Conservation (phyloP, 345 rosid species). For the Linum usitatissimum region DNA sequence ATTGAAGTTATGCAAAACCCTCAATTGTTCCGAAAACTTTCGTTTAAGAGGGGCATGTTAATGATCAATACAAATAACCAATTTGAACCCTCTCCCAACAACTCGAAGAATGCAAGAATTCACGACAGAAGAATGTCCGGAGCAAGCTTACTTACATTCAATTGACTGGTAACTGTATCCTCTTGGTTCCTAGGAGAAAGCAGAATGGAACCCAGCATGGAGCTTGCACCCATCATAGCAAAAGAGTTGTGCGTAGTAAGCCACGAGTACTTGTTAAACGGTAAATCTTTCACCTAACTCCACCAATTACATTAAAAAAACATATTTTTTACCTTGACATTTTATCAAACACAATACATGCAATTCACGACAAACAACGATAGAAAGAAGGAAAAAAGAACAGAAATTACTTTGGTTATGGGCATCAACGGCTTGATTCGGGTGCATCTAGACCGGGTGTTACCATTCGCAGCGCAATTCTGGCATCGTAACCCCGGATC, state of each 20-base stretch:
- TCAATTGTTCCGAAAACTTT: no score
- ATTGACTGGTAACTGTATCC: slow-evolving; percentile 70
- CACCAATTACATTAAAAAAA: neutral
- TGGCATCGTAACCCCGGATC: slow-evolving; percentile 75
- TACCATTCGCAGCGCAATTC: slow-evolving; percentile 56
- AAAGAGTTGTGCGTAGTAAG: slow-evolving; percentile 85
- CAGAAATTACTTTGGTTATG: slow-evolving; percentile 46
- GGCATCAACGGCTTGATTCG: slow-evolving; percentile 62
- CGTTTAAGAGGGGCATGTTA: no score
- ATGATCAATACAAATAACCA: no score
- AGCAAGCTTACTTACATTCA: no score
- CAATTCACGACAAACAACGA: neutral
- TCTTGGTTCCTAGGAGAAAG: slow-evolving; percentile 69
- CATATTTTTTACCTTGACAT: neutral
- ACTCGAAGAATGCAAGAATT: no score
- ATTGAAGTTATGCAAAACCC: no score
- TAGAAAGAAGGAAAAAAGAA: neutral
- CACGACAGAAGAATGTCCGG: no score
- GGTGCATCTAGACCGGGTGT: slow-evolving; percentile 66
- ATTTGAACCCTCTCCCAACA: neutral
- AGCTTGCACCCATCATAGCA: slow-evolving; percentile 34
- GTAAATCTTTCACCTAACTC: slow-evolving; percentile 62
- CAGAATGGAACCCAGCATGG: slow-evolving; percentile 36
- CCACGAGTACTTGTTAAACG: slow-evolving; percentile 87
- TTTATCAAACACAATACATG: neutral